phyloP scores from a whole-genome alignment of 116 monocot species.

The Thalassia testudinum region DNA sequence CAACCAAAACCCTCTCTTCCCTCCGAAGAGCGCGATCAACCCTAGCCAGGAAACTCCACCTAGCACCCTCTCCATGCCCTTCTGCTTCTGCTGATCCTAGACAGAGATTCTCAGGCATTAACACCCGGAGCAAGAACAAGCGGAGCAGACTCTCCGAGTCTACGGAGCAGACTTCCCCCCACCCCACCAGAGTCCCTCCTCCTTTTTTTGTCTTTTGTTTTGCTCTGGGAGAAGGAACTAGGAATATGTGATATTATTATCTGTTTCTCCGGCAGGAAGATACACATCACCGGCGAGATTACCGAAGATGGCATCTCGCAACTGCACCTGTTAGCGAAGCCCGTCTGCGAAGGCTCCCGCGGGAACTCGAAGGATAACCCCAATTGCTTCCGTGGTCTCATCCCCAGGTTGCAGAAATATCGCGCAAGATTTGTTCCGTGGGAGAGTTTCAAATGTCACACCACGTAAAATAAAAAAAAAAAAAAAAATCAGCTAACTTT shows the following conservation, averaged over 20 bases:
- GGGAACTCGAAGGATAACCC: constrained; percentile 80
- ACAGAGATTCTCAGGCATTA: constrained; percentile 68
- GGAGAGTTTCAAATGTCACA: constrained; percentile 82
- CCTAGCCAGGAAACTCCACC: no score
- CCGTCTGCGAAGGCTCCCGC: constrained; percentile 75
- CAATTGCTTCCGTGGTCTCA: constrained; percentile 89
- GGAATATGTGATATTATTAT: neutral
- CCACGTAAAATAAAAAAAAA: no score
- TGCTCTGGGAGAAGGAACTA: neutral
- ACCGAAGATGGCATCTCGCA: constrained; percentile 37
- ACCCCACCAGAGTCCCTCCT: constrained; percentile 28
- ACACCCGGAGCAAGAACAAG: constrained; percentile 60
- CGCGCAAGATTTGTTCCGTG: constrained; percentile 87
- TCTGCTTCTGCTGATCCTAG: no score
- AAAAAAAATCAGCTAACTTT: no score
- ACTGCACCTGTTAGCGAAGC: constrained; percentile 46
- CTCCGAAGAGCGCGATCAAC: no score
- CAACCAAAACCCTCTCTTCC: no score
- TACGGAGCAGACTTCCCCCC: constrained; percentile 11
- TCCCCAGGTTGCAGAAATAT: constrained; percentile 59
- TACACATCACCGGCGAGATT: constrained; percentile 55
- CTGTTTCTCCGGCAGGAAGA: constrained; percentile 41
- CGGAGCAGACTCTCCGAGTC: constrained; percentile 36
- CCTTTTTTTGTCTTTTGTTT: neutral
- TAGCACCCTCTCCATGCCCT: no score